Base-by-base conservation (phyloP, 1,284 basidiomycete genomes). In the Moesziomyces sp. region DNA sequence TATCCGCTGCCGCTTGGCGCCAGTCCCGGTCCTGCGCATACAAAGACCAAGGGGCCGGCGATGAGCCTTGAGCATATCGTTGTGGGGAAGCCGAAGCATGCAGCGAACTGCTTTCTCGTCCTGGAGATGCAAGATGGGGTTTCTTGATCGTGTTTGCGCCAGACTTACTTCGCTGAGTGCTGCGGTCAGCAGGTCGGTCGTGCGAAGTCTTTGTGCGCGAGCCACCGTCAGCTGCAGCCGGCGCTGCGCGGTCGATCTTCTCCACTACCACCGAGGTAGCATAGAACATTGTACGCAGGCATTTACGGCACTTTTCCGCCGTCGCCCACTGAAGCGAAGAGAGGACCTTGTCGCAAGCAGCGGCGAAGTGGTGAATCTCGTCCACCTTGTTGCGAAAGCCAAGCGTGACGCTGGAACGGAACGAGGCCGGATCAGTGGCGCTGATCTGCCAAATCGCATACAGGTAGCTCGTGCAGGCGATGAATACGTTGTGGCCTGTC, bases 401-500 rank as follows among this genome's bases (percentile, higher is more conserved):
- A 4, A 59, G 63, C 18, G 67, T 63, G 51, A 67, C 49, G 49
- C 67, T 67, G 0, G 63, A 66, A 8, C 63, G 63, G 43, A 71
- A 66, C 5, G 62, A 60, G 8, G 53, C 57, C 4, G 72, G 72
- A 35, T 74, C 67, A 4, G 62, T 66, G 16, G 67, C 63, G 38
- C 63, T 71, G 53, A 70, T 70, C 57, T 71, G 72, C 72, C 72
- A 74, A 26, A 67, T 64, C 1, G 72, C 72, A 30, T 71, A 74
- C 11, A 74, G 57, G 21, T 71, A 71, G 56, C 61, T 65, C 3
- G 67, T 67, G 60, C 72, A 70, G 13, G 63, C 67, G 48, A 71
- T 66, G 26, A 70, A 74, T 46, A 74, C 63, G 26, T 70, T 71
- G 53, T 74, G 72, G 10, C 72, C 72, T 7, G 72, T 74, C 72